Evolutionary conservation across 257 asterid species (phyloP).

Genomic region (Solanum raphanifolium): DNA sequence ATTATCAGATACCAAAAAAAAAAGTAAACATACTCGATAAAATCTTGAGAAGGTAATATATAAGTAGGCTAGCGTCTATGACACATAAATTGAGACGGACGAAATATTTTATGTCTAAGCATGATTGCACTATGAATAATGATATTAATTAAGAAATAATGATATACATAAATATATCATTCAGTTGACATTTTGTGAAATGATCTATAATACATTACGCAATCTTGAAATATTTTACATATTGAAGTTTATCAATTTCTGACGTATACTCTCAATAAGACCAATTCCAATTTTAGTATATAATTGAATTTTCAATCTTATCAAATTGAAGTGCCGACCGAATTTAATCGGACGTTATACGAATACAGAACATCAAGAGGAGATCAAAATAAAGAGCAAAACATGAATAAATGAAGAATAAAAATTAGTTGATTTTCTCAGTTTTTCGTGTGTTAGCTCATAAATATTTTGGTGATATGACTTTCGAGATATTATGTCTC

Average conservation of each 20-base stretch:
- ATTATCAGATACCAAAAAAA: no score
- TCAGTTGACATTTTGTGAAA: neutral
- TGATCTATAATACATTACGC: neutral
- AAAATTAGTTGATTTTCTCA: no score
- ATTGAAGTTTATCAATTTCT: neutral
- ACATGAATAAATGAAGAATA: no score
- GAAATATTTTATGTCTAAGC: neutral
- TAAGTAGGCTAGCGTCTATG: no score
- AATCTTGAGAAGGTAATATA: no score
- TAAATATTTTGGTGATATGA: no score
- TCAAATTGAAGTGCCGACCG: neutral
- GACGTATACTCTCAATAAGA: neutral
- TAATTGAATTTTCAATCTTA: neutral
- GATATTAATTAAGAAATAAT: neutral
- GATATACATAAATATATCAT: neutral
- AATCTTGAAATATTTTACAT: neutral
- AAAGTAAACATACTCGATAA: no score
- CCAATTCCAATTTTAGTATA: neutral
- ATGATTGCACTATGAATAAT: neutral
- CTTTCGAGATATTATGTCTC: no score
- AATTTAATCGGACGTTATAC: no score
- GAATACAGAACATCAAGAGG: no score
- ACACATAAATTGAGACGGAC: neutral
- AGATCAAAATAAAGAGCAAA: no score
- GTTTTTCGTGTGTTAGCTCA: no score